Base-by-base conservation (phyloP, 2,329 filamentous ascomycete species). In the Pestalotiopsis sp. region DNA sequence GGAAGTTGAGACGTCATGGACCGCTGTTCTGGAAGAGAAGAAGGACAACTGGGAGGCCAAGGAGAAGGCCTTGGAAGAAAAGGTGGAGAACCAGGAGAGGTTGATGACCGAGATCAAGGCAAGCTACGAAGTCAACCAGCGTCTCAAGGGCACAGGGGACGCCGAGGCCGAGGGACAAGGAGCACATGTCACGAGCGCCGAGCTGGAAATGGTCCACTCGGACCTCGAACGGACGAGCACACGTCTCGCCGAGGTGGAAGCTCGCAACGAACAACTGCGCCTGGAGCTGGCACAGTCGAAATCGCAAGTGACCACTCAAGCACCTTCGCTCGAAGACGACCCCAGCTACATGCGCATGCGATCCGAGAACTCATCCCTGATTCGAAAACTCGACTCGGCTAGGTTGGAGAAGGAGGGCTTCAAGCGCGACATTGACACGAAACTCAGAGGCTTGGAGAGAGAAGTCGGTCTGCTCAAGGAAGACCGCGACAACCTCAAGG, bases 41-140 rank as follows among this genome's bases (percentile, higher is more conserved):
- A 92, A 93, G 75, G 94, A 95, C 79, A 99, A 99, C 77, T 99
- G 96, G 96, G 91, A 92, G 66, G 91, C 95, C 9, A 98, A 97
- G 78, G 96, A 99, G 83, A 93, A 93, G 82, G 90, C 89, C 36
- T 82, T 98, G 69, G 94, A 97, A 76, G 95, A 98, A 75, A 98
- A 98, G 82, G 86, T 97, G 3, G 95, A 98, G 79, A 97, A 92
- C 74, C 95, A 99, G 78, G 96, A 99, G 63, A 90, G 94, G 6
- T 82, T 99, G 52, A 82, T 99, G 73, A 97, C 93, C 77, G 97
- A 99, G 80, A 90, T 98, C 77, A 98, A 98, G 82, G 96, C 96
- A 31, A 98, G 91, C 82, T 98, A 98, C 77, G 96, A 99, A 80
- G 96, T 99, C 67, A 96, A 93, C 60, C 95, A 98, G 79, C 89